Percentiles rank a stretch among this genome's conserved stretches.
phyloP scores from a whole-genome alignment of 257 asterid species.

The Parsonsia alboflavescens region DNA sequence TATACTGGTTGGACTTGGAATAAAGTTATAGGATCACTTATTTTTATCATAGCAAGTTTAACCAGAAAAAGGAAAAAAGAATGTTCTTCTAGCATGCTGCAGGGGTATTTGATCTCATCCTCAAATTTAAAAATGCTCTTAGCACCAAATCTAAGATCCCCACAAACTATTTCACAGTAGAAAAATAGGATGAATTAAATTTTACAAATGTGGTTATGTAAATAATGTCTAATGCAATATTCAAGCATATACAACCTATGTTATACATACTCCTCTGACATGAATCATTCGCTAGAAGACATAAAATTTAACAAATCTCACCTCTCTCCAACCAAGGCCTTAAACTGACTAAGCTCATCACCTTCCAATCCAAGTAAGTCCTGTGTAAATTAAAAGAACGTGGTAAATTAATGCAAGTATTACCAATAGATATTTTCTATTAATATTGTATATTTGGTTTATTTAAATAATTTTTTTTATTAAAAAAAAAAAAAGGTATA shows the following conservation, averaged over 20 bases:
- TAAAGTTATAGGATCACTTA: not conserved
- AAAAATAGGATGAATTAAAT: not conserved
- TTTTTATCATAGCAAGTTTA: not conserved
- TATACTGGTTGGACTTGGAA: not conserved
- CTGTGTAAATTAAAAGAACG: constrained; percentile 37
- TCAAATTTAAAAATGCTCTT: not conserved
- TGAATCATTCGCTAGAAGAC: not conserved
- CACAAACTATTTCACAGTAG: not conserved
- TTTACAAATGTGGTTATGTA: not conserved
- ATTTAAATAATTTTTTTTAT: not conserved
- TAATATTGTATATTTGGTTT: not conserved
- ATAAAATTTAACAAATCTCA: constrained; percentile 23
- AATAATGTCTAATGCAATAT: not conserved
- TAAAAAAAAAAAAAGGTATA: not conserved
- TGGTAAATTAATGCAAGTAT: constrained; percentile 6
- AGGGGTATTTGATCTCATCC: no score
- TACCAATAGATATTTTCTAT: not conserved
- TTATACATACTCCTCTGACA: not conserved
- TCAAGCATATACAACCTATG: not conserved
- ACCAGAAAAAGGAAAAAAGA: not conserved
- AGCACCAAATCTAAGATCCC: not conserved
- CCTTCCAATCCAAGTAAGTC: constrained; percentile 87
- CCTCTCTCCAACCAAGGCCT: constrained; percentile 76
- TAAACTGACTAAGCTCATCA: constrained; percentile 64
- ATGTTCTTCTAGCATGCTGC: not conserved